Conservation (phyloP, 148 eudicot species). For the Chenopodium album region DNA sequence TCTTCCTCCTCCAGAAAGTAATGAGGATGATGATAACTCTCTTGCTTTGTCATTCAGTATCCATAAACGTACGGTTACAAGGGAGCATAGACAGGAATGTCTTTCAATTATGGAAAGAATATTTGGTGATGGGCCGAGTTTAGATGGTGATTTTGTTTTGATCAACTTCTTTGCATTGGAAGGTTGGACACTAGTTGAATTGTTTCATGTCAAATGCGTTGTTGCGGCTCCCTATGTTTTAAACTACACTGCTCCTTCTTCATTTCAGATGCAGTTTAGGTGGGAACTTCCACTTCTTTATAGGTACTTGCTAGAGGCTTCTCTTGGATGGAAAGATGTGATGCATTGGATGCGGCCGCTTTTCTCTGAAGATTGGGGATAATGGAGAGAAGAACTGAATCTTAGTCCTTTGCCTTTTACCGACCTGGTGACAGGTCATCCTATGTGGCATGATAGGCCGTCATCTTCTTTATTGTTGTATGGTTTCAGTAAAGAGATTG, state of each 20-base stretch:
- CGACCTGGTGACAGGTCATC: constrained; percentile 89
- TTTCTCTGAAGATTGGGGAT: constrained; percentile 87
- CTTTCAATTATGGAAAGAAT: constrained; percentile 53
- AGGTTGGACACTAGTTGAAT: constrained; percentile 53
- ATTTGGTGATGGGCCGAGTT: constrained; percentile 52
- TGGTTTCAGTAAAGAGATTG: constrained; percentile 93
- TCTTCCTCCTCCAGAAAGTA: constrained; percentile 53
- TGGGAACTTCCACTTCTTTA: constrained; percentile 69
- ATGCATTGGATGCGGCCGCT: constrained; percentile 99
- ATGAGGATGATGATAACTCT: constrained; percentile 39
- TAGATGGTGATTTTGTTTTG: constrained; percentile 65
- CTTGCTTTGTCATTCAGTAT: constrained; percentile 37
- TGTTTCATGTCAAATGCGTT: constrained; percentile 64
- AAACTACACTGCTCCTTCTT: constrained; percentile 83
- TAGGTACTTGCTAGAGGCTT: constrained; percentile 70
- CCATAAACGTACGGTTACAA: constrained; percentile 50
- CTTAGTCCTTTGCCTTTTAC: constrained; percentile 85
- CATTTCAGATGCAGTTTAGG: constrained; percentile 69
- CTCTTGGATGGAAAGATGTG: constrained; percentile 82
- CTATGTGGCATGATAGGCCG: constrained; percentile 76
- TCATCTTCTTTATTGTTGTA: constrained; percentile 77
- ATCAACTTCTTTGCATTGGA: constrained; percentile 95
- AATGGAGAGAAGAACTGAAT: constrained; percentile 78
- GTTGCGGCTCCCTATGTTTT: constrained; percentile 93
- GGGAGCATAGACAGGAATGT: constrained; percentile 67